Conservation (phyloP, 371 early-diverging fungal genomes). For the Funneliformis caledonium region DNA sequence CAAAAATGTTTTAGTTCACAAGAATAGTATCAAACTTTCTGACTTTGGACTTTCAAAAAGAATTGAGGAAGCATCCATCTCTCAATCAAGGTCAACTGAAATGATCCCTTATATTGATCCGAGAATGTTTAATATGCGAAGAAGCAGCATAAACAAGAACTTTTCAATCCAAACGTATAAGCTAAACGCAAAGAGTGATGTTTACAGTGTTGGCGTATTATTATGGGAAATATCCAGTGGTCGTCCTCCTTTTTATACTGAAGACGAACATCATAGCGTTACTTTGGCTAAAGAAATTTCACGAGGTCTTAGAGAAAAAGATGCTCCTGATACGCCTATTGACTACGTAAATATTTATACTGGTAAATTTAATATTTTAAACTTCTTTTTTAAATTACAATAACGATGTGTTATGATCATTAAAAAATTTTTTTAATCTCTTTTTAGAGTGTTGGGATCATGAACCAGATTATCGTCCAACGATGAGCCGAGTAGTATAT, state of each 20-base stretch:
- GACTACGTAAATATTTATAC: background rate
- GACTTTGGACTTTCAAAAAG: background rate
- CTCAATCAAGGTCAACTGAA: background rate
- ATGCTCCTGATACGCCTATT: background rate
- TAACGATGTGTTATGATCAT: background rate
- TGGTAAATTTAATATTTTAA: background rate
- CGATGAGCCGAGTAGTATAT: background rate
- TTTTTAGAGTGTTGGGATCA: background rate
- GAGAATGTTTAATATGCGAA: background rate
- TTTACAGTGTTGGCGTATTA: background rate
- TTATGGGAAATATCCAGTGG: constrained; percentile 2
- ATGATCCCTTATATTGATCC: background rate
- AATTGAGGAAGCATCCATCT: background rate
- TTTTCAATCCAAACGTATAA: background rate
- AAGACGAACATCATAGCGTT: background rate
- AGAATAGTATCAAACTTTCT: background rate
- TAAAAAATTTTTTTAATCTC: too few species aligned
- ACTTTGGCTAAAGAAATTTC: background rate
- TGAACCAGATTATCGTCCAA: background rate
- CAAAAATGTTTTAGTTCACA: background rate
- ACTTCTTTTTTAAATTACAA: too few species aligned
- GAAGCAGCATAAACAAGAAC: background rate
- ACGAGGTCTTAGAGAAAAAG: background rate
- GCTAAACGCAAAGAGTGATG: background rate
- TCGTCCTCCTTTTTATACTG: background rate